Evolutionary conservation across 2,329 filamentous ascomycete species (phyloP).

Genomic region (Catunica adiposa): DNA sequence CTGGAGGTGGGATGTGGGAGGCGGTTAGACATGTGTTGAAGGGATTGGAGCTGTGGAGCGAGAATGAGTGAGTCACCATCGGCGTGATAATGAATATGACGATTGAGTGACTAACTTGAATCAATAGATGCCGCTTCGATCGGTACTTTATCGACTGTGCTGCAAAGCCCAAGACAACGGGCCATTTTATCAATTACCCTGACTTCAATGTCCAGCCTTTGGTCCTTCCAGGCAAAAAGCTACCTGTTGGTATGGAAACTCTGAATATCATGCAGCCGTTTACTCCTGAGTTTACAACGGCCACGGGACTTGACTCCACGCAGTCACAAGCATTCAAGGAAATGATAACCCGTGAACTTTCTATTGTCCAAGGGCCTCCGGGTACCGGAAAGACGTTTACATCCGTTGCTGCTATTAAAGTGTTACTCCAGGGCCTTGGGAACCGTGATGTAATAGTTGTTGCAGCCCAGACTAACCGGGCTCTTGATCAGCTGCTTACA

Average conservation of each 20-base stretch:
- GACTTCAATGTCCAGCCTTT: conserved; percentile 2
- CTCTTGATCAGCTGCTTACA: conserved; percentile 62
- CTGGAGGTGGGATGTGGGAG: conserved; percentile 60
- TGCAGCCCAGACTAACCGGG: conserved; percentile 80
- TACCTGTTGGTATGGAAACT: background rate
- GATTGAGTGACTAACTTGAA: conserved; percentile 16
- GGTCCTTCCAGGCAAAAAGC: background rate
- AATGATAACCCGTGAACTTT: conserved; percentile 55
- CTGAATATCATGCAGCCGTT: conserved; percentile 2
- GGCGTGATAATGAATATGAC: conserved; percentile 3
- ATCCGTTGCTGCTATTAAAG: conserved; percentile 53
- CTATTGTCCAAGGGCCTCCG: conserved; percentile 72
- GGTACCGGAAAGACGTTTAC: conserved; percentile 64
- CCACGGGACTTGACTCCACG: conserved; percentile 37
- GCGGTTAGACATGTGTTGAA: conserved; percentile 40
- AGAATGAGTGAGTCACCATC: conserved; percentile 6
- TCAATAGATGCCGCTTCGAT: conserved; percentile 35
- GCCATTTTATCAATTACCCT: background rate
- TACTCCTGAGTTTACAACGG: conserved; percentile 13
- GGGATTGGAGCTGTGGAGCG: conserved; percentile 9
- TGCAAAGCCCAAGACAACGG: conserved; percentile 19
- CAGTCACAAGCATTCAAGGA: conserved; percentile 52
- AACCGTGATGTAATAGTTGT: conserved; percentile 56
- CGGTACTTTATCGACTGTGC: conserved; percentile 41
- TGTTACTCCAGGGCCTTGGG: conserved; percentile 40